Conservation (phyloP, 352 stramenopile species). For the Phytopythium montanum region DNA sequence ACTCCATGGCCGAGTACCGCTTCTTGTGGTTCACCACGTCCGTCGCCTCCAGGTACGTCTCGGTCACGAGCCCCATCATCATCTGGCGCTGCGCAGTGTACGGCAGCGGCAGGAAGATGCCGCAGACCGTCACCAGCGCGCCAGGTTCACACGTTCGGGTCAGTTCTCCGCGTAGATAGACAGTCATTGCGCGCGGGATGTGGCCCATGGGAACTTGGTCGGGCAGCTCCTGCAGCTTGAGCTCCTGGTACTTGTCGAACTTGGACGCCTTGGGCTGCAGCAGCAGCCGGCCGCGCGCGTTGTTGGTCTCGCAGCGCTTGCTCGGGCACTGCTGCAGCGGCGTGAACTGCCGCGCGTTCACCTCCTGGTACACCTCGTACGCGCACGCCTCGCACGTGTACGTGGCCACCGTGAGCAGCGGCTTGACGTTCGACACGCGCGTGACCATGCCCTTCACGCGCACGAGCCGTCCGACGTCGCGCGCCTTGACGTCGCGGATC, state of each 20-base stretch:
- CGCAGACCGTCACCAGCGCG: conserved; percentile 96
- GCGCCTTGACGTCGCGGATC: conserved; percentile 93
- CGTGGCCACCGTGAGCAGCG: conserved; percentile 93
- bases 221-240: conserved; percentile 95
- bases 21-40: conserved; percentile 98
- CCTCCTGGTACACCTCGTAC: conserved; percentile 97
- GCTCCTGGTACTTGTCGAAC: conserved; percentile 99
- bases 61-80: conserved; percentile 96
- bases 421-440: conserved; percentile 98
- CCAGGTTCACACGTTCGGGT: conserved; percentile 93
- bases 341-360: conserved; percentile 93
- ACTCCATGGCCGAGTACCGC: conserved; percentile 92
- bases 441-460: conserved; percentile 98
- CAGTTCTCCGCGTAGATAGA: conserved; percentile 91
- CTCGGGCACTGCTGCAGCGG: conserved; percentile 91
- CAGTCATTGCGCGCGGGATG: conserved; percentile 93
- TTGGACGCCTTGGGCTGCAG: conserved; percentile 97
- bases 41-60: conserved; percentile 97
- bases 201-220: conserved; percentile 98
- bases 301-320: conserved; percentile 84
- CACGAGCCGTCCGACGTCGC: conserved; percentile 95
- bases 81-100: conserved; percentile 93
- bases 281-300: conserved; percentile 76
- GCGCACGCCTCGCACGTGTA: conserved; percentile 97
- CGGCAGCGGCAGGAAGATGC: conserved; percentile 94